phyloP scores from a whole-genome alignment of 306 rosid genomes.

The Cucumis cinereus region DNA sequence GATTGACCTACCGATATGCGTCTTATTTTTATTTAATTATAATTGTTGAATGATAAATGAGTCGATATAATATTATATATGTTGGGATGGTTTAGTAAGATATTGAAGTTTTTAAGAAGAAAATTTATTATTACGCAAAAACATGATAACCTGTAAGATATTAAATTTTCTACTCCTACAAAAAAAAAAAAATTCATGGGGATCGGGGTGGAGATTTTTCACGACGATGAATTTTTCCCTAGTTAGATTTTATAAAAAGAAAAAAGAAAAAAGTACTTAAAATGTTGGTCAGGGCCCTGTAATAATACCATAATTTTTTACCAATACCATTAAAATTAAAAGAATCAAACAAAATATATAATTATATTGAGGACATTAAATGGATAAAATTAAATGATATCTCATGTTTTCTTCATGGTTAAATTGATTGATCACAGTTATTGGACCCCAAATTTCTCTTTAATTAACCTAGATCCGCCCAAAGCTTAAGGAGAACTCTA shows the following conservation, averaged over 20 bases:
- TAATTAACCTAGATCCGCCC: not conserved
- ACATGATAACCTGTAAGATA: too few relatives aligned
- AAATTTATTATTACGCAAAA: not conserved
- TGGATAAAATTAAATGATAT: not conserved
- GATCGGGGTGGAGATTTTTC: too few relatives aligned
- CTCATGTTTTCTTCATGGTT: not conserved
- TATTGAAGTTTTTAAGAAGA: not conserved
- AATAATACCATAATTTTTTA: too few relatives aligned
- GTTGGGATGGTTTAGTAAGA: not conserved
- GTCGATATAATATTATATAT: not conserved
- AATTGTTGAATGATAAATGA: not conserved
- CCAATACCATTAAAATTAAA: too few relatives aligned
- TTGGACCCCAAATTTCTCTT: not conserved
- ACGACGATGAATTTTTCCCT: too few relatives aligned
- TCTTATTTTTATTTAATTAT: not conserved
- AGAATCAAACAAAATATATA: too few relatives aligned
- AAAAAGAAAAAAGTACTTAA: too few relatives aligned
- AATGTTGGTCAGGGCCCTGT: too few relatives aligned
- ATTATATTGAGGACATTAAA: not conserved
- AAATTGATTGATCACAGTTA: not conserved
- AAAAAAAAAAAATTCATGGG: too few relatives aligned
- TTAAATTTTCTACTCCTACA: too few relatives aligned
- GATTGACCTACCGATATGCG: not conserved
- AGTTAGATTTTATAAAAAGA: too few relatives aligned
- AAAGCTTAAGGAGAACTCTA: not conserved